Conservation (phyloP, 1,284 basidiomycete species). For the Neotropicomus parvogracilis region DNA sequence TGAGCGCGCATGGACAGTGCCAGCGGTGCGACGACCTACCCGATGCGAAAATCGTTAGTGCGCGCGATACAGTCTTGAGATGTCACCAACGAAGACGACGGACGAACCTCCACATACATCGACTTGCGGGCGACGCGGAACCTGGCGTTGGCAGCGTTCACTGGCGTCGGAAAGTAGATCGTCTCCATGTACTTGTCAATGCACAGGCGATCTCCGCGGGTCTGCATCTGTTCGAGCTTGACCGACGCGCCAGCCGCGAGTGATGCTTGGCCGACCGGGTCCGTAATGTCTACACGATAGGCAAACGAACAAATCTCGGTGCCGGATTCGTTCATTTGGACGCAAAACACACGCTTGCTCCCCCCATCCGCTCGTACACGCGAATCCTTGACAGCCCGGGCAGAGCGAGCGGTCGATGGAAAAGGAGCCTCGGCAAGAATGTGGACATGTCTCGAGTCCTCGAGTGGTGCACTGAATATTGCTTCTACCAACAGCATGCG, state of each 20-base stretch:
- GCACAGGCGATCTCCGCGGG: slow-evolving; percentile 7
- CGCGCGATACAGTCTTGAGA: not conserved
- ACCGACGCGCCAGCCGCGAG: slow-evolving; percentile 21
- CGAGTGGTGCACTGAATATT: slow-evolving; percentile 33
- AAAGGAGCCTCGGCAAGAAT: slow-evolving; percentile 27
- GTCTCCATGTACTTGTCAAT: slow-evolving; percentile 20
- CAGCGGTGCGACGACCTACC: slow-evolving; percentile 31
- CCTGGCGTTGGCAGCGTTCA: slow-evolving; percentile 34
- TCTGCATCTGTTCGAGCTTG: slow-evolving; percentile 14
- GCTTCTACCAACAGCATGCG: slow-evolving; percentile 10
- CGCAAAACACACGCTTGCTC: slow-evolving; percentile 5
- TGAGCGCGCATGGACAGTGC: slow-evolving; percentile 17
- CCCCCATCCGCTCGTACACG: not conserved
- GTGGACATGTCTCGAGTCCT: slow-evolving; percentile 33
- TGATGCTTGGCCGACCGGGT: slow-evolving; percentile 19
- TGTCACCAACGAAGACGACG: slow-evolving; percentile 11
- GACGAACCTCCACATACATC: slow-evolving; percentile 50
- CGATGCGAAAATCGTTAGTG: slow-evolving; percentile 1
- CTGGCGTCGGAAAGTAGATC: slow-evolving; percentile 31
- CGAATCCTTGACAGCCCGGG: not conserved
- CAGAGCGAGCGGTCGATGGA: not conserved
- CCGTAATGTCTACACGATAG: slow-evolving; percentile 20
- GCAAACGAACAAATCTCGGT: slow-evolving; percentile 21
- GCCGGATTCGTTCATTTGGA: slow-evolving; percentile 15
- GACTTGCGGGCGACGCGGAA: slow-evolving; percentile 50